phyloP scores from a whole-genome alignment of 1,284 basidiomycete species.

The Cystobasidium pallidum region DNA sequence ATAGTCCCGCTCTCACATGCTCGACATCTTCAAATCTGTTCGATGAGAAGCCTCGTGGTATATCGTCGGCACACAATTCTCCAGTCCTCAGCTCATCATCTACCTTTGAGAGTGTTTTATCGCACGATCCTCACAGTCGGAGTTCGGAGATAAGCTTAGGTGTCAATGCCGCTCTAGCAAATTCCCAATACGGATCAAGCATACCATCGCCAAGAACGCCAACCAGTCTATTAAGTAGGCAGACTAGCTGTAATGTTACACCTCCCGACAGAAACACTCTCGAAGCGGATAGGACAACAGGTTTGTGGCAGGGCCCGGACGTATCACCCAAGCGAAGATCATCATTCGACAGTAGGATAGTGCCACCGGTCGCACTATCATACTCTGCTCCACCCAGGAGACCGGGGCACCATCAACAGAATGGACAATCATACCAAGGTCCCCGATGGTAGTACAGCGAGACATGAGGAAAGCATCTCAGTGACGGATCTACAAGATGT shows the following conservation, averaged over 20 bases:
- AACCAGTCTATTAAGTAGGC: background rate
- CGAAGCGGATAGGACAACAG: background rate
- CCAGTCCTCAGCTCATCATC: constrained; percentile 18
- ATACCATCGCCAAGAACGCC: constrained; percentile 29
- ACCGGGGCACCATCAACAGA: background rate
- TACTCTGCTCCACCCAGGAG: background rate
- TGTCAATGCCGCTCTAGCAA: constrained; percentile 22
- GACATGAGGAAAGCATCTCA: constrained; percentile 26
- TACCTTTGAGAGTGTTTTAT: constrained; percentile 14
- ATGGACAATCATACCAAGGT: constrained; percentile 10
- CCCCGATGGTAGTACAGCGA: background rate
- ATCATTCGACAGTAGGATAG: constrained; percentile 3
- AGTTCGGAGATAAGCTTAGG: constrained; percentile 17
- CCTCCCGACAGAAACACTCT: background rate
- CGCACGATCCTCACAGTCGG: constrained; percentile 12
- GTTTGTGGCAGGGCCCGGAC: background rate
- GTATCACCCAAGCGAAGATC: constrained; percentile 14
- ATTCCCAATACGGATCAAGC: constrained; percentile 3
- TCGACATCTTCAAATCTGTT: background rate
- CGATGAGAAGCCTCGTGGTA: background rate
- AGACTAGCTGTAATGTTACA: background rate
- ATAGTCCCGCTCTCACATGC: constrained; percentile 10
- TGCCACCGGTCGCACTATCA: background rate
- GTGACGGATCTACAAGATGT: constrained; percentile 38
- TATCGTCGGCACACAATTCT: constrained; percentile 28